phyloP scores from a whole-genome alignment of 2,329 filamentous ascomycete genomes.

The Sarocladiaceae sp. region DNA sequence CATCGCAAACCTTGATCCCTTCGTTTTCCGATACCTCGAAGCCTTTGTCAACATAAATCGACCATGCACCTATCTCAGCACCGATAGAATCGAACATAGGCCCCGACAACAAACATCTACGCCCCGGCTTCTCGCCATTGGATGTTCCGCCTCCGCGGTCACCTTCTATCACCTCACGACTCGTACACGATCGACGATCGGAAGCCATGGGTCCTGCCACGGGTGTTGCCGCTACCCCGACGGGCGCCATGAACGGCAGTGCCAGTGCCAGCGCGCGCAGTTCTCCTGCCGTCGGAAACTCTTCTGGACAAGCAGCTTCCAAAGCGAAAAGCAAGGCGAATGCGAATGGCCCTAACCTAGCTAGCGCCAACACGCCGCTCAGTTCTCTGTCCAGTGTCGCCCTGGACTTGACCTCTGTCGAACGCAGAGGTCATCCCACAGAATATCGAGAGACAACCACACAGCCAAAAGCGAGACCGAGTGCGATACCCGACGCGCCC shows the following conservation, averaged over 20 bases:
- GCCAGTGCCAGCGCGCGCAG: constrained; percentile 43
- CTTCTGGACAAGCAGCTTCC: constrained; percentile 27
- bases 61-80: constrained; percentile 10
- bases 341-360: constrained; percentile 46
- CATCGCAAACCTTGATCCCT: not conserved
- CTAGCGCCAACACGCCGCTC: constrained; percentile 44
- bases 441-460: constrained; percentile 55
- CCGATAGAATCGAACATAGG: constrained; percentile 4
- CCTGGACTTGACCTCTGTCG: constrained; percentile 82
- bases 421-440: constrained; percentile 78
- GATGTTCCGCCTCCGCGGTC: constrained; percentile 8
- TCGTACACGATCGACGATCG: not conserved
- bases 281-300: constrained; percentile 39
- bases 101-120: not conserved
- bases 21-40: not conserved
- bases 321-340: constrained; percentile 49
- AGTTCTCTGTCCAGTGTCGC: constrained; percentile 54
- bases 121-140: not conserved
- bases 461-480: constrained; percentile 62
- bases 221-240: constrained; percentile 28
- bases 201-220: constrained; percentile 34
- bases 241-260: constrained; percentile 15
- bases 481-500: constrained; percentile 82
- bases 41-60: too few species aligned
- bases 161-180: not conserved